Evolutionary conservation across 1,284 basidiomycete species (phyloP).

Genomic region (Sporisorium graminicola): DNA sequence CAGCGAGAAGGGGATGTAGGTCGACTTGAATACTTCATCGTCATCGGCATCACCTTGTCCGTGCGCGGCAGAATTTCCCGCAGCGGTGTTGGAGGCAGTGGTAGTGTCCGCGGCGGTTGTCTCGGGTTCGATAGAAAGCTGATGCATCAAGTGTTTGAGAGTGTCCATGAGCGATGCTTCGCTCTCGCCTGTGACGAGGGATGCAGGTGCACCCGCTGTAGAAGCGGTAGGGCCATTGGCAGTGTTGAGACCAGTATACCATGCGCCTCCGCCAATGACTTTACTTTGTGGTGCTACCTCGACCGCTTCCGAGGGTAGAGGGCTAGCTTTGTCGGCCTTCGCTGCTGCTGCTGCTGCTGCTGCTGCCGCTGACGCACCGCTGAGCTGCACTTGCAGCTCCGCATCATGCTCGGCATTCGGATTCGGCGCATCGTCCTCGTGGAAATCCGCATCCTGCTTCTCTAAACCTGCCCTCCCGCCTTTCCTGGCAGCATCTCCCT

Average conservation of each 20-base stretch:
- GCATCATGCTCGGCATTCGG: conserved; percentile 29
- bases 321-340: not conserved
- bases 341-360: no score
- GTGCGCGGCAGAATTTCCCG: not conserved
- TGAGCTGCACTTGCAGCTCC: not conserved
- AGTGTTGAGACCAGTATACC: conserved; percentile 32
- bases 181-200: conserved; percentile 40
- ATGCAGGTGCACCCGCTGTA: not conserved
- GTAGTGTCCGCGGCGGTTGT: not conserved
- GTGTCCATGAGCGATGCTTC: conserved; percentile 52
- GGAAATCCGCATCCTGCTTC: conserved; percentile 47
- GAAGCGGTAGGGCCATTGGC: not conserved
- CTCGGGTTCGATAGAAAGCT: conserved; percentile 17
- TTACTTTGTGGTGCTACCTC: conserved; percentile 5
- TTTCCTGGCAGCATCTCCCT: conserved; percentile 18
- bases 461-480: conserved; percentile 59
- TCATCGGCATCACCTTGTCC: conserved; percentile 13
- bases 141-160: conserved; percentile 47
- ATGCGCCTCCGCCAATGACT: conserved; percentile 39
- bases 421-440: conserved; percentile 25
- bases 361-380: not conserved
- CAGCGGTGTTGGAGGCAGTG: not conserved
- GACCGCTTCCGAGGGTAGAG: not conserved
- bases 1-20: conserved; percentile 66
- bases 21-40: conserved; percentile 64